A percentile compares a stretch with the other conserved stretches of the same genome.
phyloP scores from a whole-genome alignment of 768 basidiomycete genomes.

The Suillus spraguei region DNA sequence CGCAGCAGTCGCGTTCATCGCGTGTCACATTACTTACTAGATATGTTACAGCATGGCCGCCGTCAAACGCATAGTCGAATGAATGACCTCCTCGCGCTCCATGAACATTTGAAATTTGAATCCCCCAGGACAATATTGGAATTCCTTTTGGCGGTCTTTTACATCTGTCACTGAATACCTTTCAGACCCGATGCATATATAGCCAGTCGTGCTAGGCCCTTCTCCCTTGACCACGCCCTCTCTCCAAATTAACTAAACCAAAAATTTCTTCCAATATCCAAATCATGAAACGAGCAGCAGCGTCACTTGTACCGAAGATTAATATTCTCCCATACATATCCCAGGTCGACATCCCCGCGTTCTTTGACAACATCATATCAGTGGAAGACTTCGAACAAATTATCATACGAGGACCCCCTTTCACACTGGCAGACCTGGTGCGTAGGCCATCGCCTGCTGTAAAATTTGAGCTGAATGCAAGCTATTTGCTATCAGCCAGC shows the following conservation, averaged over 20 bases:
- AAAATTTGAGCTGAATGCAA: background rate
- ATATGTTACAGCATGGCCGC: no score
- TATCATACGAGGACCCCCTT: conserved; percentile 26
- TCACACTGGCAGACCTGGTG: conserved; percentile 32
- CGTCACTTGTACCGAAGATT: background rate
- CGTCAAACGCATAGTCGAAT: background rate
- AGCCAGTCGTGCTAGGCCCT: background rate
- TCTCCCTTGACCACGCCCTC: background rate
- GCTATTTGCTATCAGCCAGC: conserved; percentile 41
- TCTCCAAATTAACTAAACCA: background rate
- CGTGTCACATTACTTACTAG: no score
- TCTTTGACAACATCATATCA: conserved; percentile 14
- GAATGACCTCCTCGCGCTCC: background rate
- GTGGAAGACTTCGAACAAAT: conserved; percentile 34
- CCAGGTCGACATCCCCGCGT: background rate
- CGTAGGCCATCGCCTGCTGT: conserved; percentile 11
- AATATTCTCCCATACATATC: background rate
- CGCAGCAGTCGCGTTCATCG: no score
- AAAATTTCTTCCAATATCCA: background rate
- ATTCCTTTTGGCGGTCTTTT: background rate
- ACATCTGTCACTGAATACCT: background rate
- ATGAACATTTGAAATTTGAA: background rate
- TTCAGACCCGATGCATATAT: conserved; percentile 1
- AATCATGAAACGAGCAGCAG: background rate
- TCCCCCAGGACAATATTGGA: background rate